phyloP scores from a whole-genome alignment of 805 yeast species.

The Saitoella complicata region DNA sequence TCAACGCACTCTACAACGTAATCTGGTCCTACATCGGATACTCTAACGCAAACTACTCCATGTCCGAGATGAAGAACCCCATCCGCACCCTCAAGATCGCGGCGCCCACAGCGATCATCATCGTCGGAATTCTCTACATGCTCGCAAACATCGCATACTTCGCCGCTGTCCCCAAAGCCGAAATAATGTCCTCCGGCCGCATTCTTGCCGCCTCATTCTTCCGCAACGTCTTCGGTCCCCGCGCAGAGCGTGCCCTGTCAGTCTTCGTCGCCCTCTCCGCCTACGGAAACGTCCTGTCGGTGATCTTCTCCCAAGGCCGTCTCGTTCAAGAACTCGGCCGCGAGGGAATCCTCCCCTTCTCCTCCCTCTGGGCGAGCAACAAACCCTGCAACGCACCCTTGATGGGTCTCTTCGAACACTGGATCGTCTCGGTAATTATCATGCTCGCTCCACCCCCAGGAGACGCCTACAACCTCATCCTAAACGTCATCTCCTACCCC shows the following conservation, averaged over 20 bases:
- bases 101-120: constrained; percentile 55
- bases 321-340: constrained; percentile 66
- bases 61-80: constrained; percentile 66
- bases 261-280: constrained; percentile 72
- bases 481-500: constrained; percentile 70
- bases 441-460: constrained; percentile 75
- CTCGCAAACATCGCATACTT: constrained; percentile 63
- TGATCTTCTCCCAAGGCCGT: constrained; percentile 68
- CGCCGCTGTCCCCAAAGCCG: constrained; percentile 28
- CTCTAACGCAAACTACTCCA: constrained; percentile 68
- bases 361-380: constrained; percentile 51
- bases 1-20: constrained; percentile 22
- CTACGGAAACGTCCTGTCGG: constrained; percentile 66
- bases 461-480: constrained; percentile 68
- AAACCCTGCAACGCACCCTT: constrained; percentile 61
- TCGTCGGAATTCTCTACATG: constrained; percentile 50
- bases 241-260: constrained; percentile 56
- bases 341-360: constrained; percentile 66
- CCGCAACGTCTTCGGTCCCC: constrained; percentile 49
- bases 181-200: constrained; percentile 40
- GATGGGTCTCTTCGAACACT: constrained; percentile 60
- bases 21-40: constrained; percentile 78
- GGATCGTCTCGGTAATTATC: constrained; percentile 56
- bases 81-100: constrained; percentile 50
- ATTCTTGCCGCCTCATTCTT: constrained; percentile 66